phyloP scores from a whole-genome alignment of 768 basidiomycete genomes.

The Strobilomyces confusus region DNA sequence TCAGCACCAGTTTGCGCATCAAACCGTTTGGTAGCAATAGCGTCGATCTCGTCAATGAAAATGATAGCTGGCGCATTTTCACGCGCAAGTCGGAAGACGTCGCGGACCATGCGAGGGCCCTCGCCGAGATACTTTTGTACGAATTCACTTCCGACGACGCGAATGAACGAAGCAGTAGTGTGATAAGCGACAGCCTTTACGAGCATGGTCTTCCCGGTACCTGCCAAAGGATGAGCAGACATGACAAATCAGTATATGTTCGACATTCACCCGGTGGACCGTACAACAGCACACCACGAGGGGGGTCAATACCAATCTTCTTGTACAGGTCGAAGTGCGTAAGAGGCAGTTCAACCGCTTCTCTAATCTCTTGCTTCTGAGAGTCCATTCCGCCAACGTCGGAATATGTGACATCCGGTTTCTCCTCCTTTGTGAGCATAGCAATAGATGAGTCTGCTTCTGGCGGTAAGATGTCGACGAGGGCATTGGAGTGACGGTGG shows the following conservation, averaged over 20 bases:
- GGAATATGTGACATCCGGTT: slow-evolving; percentile 87
- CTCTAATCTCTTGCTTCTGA: slow-evolving; percentile 98
- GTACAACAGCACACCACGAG: slow-evolving; percentile 92
- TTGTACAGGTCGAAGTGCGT: slow-evolving; percentile 98
- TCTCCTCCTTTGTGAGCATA: slow-evolving; percentile 92
- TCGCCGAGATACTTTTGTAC: slow-evolving; percentile 99
- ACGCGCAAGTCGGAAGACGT: slow-evolving; percentile 95
- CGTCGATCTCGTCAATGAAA: slow-evolving; percentile 98
- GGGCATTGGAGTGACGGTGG: slow-evolving; percentile 96
- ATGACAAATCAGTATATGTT: neutral
- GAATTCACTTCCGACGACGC: slow-evolving; percentile 97
- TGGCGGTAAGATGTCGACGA: slow-evolving; percentile 97
- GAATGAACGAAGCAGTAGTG: slow-evolving; percentile 95
- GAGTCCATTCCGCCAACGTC: slow-evolving; percentile 97
- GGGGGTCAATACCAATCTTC: slow-evolving; percentile 99
- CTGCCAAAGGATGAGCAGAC: slow-evolving; percentile 37
- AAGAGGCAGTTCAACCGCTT: slow-evolving; percentile 94
- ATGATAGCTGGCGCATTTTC: slow-evolving; percentile 98
- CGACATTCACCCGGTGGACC: slow-evolving; percentile 81
- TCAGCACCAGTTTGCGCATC: slow-evolving; percentile 99
- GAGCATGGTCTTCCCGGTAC: slow-evolving; percentile 99
- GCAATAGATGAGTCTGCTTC: slow-evolving; percentile 97
- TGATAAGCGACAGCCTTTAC: slow-evolving; percentile 99
- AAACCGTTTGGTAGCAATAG: slow-evolving; percentile 99
- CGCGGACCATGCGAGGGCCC: slow-evolving; percentile 99